phyloP scores from a whole-genome alignment of 2,329 filamentous ascomycete genomes.

The Nothopassalora personata region DNA sequence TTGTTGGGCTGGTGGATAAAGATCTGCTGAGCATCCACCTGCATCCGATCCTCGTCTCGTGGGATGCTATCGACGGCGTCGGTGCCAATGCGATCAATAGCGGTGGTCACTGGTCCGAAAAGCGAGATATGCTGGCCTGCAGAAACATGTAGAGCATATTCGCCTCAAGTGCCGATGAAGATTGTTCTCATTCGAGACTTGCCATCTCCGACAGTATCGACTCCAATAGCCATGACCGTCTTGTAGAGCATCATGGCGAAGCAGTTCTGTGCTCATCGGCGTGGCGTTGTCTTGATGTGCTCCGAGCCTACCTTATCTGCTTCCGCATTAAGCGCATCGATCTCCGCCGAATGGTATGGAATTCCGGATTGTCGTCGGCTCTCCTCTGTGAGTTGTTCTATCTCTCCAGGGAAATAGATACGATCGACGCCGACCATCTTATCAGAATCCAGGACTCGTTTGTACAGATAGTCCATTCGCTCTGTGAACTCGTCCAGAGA shows the following conservation, averaged over 20 bases:
- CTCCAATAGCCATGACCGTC: too few relatives aligned
- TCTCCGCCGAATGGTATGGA: conserved; percentile 45
- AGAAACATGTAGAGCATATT: background rate
- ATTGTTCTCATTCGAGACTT: too few relatives aligned
- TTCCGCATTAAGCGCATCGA: conserved; percentile 47
- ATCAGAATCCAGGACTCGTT: conserved; percentile 49
- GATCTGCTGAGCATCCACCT: background rate
- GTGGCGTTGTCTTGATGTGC: conserved; percentile 6
- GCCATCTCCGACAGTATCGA: too few relatives aligned
- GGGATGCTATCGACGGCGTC: background rate
- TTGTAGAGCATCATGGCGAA: too few relatives aligned
- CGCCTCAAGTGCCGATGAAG: background rate
- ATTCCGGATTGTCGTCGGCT: conserved; percentile 42
- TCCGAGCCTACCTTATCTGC: conserved; percentile 40
- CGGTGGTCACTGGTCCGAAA: background rate
- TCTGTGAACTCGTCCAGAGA: conserved; percentile 30
- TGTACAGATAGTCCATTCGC: conserved; percentile 54
- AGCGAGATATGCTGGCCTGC: background rate
- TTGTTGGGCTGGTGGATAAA: background rate
- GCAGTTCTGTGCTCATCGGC: background rate
- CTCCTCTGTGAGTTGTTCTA: conserved; percentile 48
- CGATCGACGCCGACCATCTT: conserved; percentile 50
- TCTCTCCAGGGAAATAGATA: conserved; percentile 55
- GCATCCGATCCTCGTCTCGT: background rate
- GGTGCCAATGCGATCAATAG: background rate